A percentile compares a stretch with the other conserved stretches of the same genome.
Evolutionary conservation across 2,329 filamentous ascomycete genomes (phyloP).

Genomic region (Tolypocladium inflatum): DNA sequence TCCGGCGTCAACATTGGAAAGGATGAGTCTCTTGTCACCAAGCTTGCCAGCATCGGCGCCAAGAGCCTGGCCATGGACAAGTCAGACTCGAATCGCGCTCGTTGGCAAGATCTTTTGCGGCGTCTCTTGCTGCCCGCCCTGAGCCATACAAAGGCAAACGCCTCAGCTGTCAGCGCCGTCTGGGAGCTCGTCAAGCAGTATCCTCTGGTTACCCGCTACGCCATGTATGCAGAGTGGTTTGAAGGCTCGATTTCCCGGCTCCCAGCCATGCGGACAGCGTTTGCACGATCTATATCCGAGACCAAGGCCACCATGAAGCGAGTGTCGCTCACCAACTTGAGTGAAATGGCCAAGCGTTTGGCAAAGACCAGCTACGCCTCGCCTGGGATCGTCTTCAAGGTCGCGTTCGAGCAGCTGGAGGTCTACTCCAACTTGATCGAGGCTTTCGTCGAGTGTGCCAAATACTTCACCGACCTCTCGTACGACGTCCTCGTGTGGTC

Average conservation of each 20-base stretch:
- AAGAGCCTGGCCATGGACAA: slow-evolving; percentile 62
- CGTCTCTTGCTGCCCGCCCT: slow-evolving; percentile 80
- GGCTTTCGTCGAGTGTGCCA: slow-evolving; percentile 86
- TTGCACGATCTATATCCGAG: slow-evolving; percentile 65
- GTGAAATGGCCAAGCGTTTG: slow-evolving; percentile 75
- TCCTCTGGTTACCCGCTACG: slow-evolving; percentile 67
- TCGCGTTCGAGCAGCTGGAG: slow-evolving; percentile 84
- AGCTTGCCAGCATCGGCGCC: slow-evolving; percentile 76
- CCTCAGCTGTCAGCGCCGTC: slow-evolving; percentile 74
- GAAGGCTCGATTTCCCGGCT: slow-evolving; percentile 66
- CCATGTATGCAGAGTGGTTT: slow-evolving; percentile 91
- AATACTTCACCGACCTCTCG: slow-evolving; percentile 85
- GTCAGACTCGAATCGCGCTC: slow-evolving; percentile 59
- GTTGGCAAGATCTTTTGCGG: slow-evolving; percentile 80
- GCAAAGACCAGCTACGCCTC: slow-evolving; percentile 90
- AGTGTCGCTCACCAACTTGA: slow-evolving; percentile 77
- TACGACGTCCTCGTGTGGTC: slow-evolving; percentile 94
- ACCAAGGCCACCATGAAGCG: slow-evolving; percentile 83
- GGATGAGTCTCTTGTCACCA: slow-evolving; percentile 68
- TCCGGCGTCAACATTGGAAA: slow-evolving; percentile 85
- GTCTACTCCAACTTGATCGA: slow-evolving; percentile 92
- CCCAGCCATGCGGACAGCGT: slow-evolving; percentile 69
- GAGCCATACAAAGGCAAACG: slow-evolving; percentile 77
- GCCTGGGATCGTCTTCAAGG: slow-evolving; percentile 83
- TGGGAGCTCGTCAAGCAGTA: slow-evolving; percentile 77